Percentiles rank a stretch among this genome's conserved stretches.
Evolutionary conservation across 2,329 filamentous ascomycete species (phyloP).

Genomic region (Nothopassalora personata): DNA sequence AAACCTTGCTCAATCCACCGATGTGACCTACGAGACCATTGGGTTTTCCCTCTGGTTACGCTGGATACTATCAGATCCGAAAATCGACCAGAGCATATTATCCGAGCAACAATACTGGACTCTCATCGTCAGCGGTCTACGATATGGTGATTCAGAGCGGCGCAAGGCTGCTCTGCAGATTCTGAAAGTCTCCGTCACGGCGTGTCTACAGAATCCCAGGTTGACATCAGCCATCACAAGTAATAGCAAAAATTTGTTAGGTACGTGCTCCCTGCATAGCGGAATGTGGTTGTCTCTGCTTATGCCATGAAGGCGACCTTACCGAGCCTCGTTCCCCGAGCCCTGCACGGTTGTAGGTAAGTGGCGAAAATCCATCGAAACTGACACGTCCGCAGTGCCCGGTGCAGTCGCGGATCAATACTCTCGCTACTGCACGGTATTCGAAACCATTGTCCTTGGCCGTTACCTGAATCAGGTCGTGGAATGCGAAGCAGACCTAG

Average conservation of each 20-base stretch:
- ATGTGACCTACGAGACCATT: conserved; percentile 13
- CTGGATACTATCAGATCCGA: conserved; percentile 10
- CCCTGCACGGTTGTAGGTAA: background rate
- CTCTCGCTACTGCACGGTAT: conserved; percentile 41
- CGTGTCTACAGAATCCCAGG: conserved; percentile 19
- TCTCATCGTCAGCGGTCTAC: conserved; percentile 35
- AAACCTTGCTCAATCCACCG: conserved; percentile 5
- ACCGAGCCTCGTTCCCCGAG: background rate
- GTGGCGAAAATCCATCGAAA: background rate
- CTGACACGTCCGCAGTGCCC: conserved; percentile 9
- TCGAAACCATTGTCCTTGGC: conserved; percentile 46
- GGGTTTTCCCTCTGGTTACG: conserved; percentile 28
- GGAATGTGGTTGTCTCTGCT: conserved; percentile 3
- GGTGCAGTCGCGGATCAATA: conserved; percentile 32
- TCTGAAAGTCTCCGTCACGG: conserved; percentile 37
- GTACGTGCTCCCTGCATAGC: conserved; percentile 11
- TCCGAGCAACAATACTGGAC: conserved; percentile 36
- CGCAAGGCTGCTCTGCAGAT: conserved; percentile 45
- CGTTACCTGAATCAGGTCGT: conserved; percentile 47
- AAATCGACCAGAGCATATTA: conserved; percentile 8
- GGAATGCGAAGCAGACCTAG: conserved; percentile 41
- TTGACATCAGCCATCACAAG: conserved; percentile 1
- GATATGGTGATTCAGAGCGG: conserved; percentile 41
- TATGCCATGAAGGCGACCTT: background rate
- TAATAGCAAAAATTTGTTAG: background rate